A percentile compares a stretch with the other conserved stretches of the same genome.
Evolutionary conservation across 495 filamentous ascomycete species (phyloP).

Genomic region (Xylaria sp.): DNA sequence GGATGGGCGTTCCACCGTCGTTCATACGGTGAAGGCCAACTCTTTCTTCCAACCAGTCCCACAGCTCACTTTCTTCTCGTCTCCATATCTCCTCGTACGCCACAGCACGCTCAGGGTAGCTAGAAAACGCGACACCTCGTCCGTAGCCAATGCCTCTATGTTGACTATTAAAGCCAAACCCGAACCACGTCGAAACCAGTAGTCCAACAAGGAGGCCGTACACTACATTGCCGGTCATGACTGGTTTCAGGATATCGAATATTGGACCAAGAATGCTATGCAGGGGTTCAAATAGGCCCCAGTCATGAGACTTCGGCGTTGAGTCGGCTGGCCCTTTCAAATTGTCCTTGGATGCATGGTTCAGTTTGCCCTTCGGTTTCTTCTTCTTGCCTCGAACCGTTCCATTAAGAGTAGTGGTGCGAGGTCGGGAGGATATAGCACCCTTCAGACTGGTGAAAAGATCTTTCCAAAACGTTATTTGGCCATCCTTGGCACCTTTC

Average conservation of each 20-base stretch:
- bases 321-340: slow-evolving; percentile 55
- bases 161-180: slow-evolving; percentile 52
- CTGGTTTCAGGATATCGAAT: slow-evolving; percentile 69
- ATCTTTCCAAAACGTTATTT: slow-evolving; percentile 78
- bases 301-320: slow-evolving; percentile 57
- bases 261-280: slow-evolving; percentile 74
- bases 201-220: slow-evolving; percentile 65
- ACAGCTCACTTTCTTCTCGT: slow-evolving; percentile 86
- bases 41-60: slow-evolving; percentile 95
- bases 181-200: slow-evolving; percentile 63
- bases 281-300: slow-evolving; percentile 83
- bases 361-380: slow-evolving; percentile 63
- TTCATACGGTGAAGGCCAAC: slow-evolving; percentile 75
- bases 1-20: slow-evolving; percentile 45
- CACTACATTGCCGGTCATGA: slow-evolving; percentile 74
- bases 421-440: slow-evolving; percentile 71
- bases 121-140: slow-evolving; percentile 44
- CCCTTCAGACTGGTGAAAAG: slow-evolving; percentile 74
- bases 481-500: slow-evolving; percentile 92
- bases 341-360: slow-evolving; percentile 47
- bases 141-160: slow-evolving; percentile 44
- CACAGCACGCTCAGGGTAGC: slow-evolving; percentile 70
- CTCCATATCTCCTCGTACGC: slow-evolving; percentile 96
- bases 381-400: slow-evolving; percentile 60
- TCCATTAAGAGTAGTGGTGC: slow-evolving; percentile 51